A percentile compares a stretch with the other conserved stretches of the same genome.
Conservation (phyloP, 805 yeast species). For the Huiozyma sinensis region DNA sequence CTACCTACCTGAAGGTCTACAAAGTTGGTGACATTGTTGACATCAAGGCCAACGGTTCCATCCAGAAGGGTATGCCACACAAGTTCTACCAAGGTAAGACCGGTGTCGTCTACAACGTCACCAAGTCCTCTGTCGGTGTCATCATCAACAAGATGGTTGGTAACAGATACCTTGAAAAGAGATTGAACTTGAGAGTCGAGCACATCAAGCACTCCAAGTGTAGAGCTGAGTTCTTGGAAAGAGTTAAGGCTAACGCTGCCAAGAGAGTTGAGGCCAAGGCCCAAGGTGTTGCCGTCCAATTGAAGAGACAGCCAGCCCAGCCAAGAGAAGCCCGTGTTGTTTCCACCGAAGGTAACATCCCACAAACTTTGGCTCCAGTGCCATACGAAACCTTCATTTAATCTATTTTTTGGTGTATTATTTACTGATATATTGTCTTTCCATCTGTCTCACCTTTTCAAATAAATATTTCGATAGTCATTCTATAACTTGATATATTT, state of each 20-base stretch:
- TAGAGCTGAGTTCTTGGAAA: slow-evolving; percentile 97
- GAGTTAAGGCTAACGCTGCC: slow-evolving; percentile 96
- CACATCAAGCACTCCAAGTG: slow-evolving; percentile 99
- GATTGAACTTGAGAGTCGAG: slow-evolving; percentile 96
- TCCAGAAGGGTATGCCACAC: slow-evolving; percentile 99
- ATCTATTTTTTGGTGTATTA: slow-evolving; percentile 23
- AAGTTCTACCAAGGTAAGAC: slow-evolving; percentile 99
- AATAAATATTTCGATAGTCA: too few species aligned
- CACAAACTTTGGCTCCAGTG: slow-evolving; percentile 98
- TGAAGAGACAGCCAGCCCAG: slow-evolving; percentile 97
- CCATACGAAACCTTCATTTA: slow-evolving; percentile 99
- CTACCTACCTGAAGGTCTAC: slow-evolving; percentile 96
- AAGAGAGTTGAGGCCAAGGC: slow-evolving; percentile 90
- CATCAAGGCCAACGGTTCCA: slow-evolving; percentile 97
- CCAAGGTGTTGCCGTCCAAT: slow-evolving; percentile 78
- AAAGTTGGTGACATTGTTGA: slow-evolving; percentile 99
- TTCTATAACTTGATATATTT: slow-evolving; percentile 3
- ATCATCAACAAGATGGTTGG: slow-evolving; percentile 98
- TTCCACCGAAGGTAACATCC: slow-evolving; percentile 70
- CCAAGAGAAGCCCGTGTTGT: slow-evolving; percentile 92
- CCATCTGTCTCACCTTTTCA: neutral
- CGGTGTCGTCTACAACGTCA: slow-evolving; percentile 97
- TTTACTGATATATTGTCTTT: slow-evolving; percentile 4
- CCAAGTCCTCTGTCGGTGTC: slow-evolving; percentile 98
- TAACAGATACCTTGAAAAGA: slow-evolving; percentile 97